Base-by-base conservation (phyloP, 2,329 filamentous ascomycete species). In the Mariannaea sp. region DNA sequence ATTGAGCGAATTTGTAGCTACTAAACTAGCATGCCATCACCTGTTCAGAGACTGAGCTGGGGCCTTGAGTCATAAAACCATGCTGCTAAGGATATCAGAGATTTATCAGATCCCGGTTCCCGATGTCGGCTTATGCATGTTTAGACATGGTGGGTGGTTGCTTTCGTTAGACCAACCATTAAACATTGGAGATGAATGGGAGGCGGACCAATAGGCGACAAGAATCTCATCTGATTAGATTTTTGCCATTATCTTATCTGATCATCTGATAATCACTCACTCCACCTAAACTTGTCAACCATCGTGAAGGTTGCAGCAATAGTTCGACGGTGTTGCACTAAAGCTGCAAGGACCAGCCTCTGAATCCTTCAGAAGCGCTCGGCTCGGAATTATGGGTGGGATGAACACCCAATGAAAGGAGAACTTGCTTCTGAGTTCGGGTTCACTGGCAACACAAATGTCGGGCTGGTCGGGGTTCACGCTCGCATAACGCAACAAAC, bases 151-250 rank as follows among this genome's bases (percentile, higher is more conserved):
- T 24, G 16, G 29, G 26, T 7, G 30, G 30, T 14, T 38, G 16
- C 36, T 24, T 7, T 16, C 14, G 36, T 20, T 48, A 29, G 43
- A 36, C 42, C 16, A 13, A 13, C 17, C 42, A 19, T 33, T 33
- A 30, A 39, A 41, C 27, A 33, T 30, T 48, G 49, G 52, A 36
- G 49, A 48, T 44, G 49, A 36, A 8, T 19, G 16, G 8, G 16
- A 22, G 14, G 13, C 22, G 19, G 39, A 22, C 64, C 65, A 68
- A 68, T 68, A 30, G 53, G 17, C 16, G 19, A 2, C 1, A 12
- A 13, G 26, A 24, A 16, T 14, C 29, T 43, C 56, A 69, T 69
- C 67, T 68, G 60, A 68, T 68, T 61, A 66, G 62, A 64, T 64
- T 35, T n/a, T 44, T 22, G 19, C 39, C 3, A 5, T 26, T n/a